Percentiles rank a stretch among this genome's conserved stretches.
These are phyloP conservation scores for Neospermospora avenae DNA, from an alignment of 2,329 filamentous ascomycete genomes.

Conservation along the genomic window DNA sequence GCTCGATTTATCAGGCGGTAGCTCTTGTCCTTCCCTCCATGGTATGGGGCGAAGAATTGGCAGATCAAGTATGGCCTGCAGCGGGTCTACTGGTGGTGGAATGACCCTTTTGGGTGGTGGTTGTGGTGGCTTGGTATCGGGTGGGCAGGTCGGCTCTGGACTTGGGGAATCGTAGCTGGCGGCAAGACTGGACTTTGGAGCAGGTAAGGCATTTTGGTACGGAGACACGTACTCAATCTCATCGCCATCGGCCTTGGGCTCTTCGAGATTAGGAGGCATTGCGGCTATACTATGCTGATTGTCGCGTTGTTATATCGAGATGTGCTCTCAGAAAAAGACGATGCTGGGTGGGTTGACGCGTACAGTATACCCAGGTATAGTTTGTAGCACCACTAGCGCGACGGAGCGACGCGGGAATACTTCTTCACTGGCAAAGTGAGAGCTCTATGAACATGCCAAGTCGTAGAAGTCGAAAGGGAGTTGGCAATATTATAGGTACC, in stretches of 20 bases:
- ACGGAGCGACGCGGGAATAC: too few relatives aligned
- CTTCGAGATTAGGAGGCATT: slow-evolving; percentile 8
- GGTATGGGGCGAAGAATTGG: slow-evolving; percentile 27
- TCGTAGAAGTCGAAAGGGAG: too few relatives aligned
- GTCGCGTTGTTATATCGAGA: not conserved
- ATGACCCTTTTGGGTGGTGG: not conserved
- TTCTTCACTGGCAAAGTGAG: too few relatives aligned
- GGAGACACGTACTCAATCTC: not conserved
- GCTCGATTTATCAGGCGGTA: slow-evolving; percentile 18
- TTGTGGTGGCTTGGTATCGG: not conserved
- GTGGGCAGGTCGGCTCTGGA: not conserved
- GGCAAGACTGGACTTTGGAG: not conserved
- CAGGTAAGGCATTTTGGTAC: not conserved
- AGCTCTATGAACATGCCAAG: too few relatives aligned
- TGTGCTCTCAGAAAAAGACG: not conserved
- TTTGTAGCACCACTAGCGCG: too few relatives aligned
- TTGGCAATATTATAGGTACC: too few relatives aligned
- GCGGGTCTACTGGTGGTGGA: slow-evolving; percentile 7
- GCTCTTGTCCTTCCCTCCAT: slow-evolving; percentile 24
- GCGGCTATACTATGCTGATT: not conserved
- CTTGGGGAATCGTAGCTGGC: not conserved
- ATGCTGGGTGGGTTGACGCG: not conserved
- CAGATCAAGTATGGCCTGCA: slow-evolving; percentile 18
- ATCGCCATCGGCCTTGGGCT: not conserved
- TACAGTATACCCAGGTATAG: too few relatives aligned